Percentiles rank a stretch among this genome's conserved stretches.
Evolutionary conservation across 108 stramenopile genomes (phyloP).

Genomic region (Schizochytrium sp.): DNA sequence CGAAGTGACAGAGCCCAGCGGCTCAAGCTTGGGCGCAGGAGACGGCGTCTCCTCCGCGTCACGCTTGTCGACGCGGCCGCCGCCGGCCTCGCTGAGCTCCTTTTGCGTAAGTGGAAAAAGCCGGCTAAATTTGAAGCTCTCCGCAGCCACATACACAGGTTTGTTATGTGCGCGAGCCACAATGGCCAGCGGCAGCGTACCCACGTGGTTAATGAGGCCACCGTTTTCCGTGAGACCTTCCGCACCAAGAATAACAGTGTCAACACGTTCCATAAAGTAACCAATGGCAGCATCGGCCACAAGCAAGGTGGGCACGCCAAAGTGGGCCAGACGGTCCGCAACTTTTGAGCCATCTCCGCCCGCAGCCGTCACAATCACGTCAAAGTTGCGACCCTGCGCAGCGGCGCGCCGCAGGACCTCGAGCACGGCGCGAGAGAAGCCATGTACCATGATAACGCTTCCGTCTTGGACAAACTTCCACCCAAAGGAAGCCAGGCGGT

Average conservation of each 20-base stretch:
- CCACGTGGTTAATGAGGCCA: constrained; percentile 86
- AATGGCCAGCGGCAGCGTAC: constrained; percentile 72
- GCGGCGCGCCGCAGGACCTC: constrained; percentile 65
- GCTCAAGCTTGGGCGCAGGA: neutral
- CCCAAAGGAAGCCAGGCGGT: constrained; percentile 71
- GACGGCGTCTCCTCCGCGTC: constrained; percentile 31
- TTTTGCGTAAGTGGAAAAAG: constrained; percentile 83
- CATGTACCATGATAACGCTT: constrained; percentile 75
- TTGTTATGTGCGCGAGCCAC: constrained; percentile 75
- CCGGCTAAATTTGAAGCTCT: constrained; percentile 93
- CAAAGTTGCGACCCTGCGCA: constrained; percentile 62
- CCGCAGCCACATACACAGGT: constrained; percentile 93
- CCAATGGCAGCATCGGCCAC: constrained; percentile 88
- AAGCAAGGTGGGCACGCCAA: constrained; percentile 77
- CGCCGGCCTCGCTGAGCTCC: constrained; percentile 54
- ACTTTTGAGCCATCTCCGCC: constrained; percentile 75
- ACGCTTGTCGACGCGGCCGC: constrained; percentile 46
- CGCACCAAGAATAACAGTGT: constrained; percentile 85
- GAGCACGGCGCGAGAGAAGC: constrained; percentile 75
- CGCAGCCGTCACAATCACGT: constrained; percentile 74
- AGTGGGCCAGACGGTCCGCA: constrained; percentile 56
- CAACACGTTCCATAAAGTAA: constrained; percentile 80
- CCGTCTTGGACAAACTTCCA: constrained; percentile 79
- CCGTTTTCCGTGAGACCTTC: constrained; percentile 95
- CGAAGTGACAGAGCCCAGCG: constrained; percentile 24